Conservation (phyloP, 768 basidiomycete species). For the Omphalotus guepiniiformis region DNA sequence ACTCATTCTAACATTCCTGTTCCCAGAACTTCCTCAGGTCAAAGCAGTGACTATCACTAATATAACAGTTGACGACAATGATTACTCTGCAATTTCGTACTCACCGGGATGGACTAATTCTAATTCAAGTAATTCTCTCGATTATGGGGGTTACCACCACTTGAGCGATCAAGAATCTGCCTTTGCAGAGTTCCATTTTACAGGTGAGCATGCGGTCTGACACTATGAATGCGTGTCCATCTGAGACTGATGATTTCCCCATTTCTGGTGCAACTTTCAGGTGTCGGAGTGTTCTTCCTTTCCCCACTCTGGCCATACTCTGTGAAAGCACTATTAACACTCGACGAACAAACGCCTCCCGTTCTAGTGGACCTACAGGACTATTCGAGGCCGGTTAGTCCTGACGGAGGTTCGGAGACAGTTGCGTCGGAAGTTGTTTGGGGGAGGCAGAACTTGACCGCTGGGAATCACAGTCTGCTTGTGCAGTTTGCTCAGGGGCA, state of each 20-base stretch:
- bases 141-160: slow-evolving; percentile 7
- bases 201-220: slow-evolving; percentile 1
- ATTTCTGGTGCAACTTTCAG: background rate
- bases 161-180: slow-evolving; percentile 1
- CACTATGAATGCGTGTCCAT: no score
- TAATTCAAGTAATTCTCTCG: background rate
- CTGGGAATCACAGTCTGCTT: background rate
- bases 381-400: background rate
- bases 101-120: slow-evolving; percentile 5
- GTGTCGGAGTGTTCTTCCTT: slow-evolving; percentile 9
- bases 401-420: slow-evolving; percentile 1
- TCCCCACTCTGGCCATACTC: slow-evolving; percentile 10
- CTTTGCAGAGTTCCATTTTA: slow-evolving; percentile 6
- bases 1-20: slow-evolving; percentile 1
- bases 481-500: slow-evolving; percentile 1
- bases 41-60: background rate
- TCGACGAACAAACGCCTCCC: slow-evolving; percentile 1
- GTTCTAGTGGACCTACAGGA: slow-evolving; percentile 6
- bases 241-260: background rate
- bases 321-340: slow-evolving; percentile 4
- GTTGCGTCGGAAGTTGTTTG: slow-evolving; percentile 1
- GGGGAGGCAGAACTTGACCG: background rate
- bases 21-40: background rate
- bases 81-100: background rate
- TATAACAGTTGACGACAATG: slow-evolving; percentile 7